Base-by-base conservation (phyloP, 345 rosid species). In the Melaleuca quinquenervia region DNA sequence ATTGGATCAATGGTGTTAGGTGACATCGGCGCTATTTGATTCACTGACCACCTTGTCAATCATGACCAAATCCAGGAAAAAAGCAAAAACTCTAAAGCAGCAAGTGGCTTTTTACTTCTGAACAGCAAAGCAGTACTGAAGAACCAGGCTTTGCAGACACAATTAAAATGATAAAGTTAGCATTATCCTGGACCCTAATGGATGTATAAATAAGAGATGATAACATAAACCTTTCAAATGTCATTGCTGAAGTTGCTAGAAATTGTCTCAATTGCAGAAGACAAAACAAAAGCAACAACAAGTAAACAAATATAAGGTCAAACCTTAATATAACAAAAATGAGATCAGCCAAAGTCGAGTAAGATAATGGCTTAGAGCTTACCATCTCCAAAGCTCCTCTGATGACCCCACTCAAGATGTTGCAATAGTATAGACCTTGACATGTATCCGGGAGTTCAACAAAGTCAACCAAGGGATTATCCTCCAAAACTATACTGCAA, bases 381-480 rank as follows among this genome's bases (percentile, higher is more conserved):
- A 96, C 98, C 99, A 97, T 97, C 91, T 96, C 98, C 16, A 97
- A 89, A 83, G 98, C 98, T 89, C 99, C 98, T 91, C 97, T 91
- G 64, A 97, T 92, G 90, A 97, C 98, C 87, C 98, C 98, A 89
- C 96, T 96, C 86, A 97, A 91, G 89, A 97, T 90, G 89, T 96
- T 96, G 96, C 99, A 97, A 85, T 96, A 96, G 91, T 92, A 90
- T 86, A 96, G 96, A 52, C 98, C 99, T 94, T 97, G 98, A 80
- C 98, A 97, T 78, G 94, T 94, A 89, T 97, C 98, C 15, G 99
- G 99, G 85, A 97, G 98, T 90, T 97, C 99, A 70, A 96, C 99
- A 83, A 96, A 97, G 88, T 97, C 99, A 84, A 95, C 98, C 24
- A 97, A 91, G 70, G 99, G 99, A 88, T 96, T 97, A 86, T 97